Percentiles rank a stretch among this genome's conserved stretches.
These are phyloP conservation scores for Fraxinus velutina DNA, from an alignment of 305 asterid genomes.

Conservation along the genomic window DNA sequence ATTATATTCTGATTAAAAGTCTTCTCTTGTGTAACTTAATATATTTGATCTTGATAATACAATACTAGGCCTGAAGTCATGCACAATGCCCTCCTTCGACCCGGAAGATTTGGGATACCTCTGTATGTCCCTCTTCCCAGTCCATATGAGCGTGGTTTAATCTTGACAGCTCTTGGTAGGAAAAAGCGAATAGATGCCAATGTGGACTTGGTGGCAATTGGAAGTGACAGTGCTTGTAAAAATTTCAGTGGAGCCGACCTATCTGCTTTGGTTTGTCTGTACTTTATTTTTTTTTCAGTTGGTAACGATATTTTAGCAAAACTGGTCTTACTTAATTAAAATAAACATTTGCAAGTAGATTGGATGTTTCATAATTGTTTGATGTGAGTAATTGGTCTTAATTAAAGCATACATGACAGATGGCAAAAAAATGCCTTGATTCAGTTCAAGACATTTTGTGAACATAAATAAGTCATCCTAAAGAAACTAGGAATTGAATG, in stretches of 20 bases:
- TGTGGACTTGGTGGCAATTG: no score
- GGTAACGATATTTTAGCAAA: not conserved
- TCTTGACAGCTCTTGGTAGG: constrained; percentile 63
- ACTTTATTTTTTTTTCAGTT: not conserved
- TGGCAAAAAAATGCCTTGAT: not conserved
- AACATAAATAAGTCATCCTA: not conserved
- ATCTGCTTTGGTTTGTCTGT: constrained; percentile 51
- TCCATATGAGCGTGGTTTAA: constrained; percentile 78
- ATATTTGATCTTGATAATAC: no score
- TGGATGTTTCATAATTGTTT: not conserved
- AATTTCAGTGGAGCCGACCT: constrained; percentile 61
- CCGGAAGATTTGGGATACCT: constrained; percentile 81
- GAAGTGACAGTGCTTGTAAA: no score
- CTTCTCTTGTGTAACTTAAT: constrained; percentile 15
- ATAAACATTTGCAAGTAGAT: not conserved
- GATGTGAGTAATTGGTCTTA: not conserved
- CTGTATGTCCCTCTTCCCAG: constrained; percentile 79
- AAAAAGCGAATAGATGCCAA: constrained; percentile 56
- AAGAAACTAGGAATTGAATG: not conserved
- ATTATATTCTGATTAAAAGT: not conserved
- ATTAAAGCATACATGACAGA: not conserved
- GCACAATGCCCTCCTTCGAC: constrained; percentile 69
- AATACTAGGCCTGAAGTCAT: constrained; percentile 69
- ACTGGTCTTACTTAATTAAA: not conserved
- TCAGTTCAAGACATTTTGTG: not conserved